Base-by-base conservation (phyloP, 2,329 filamentous ascomycete species). In the Ascochyta fabae region DNA sequence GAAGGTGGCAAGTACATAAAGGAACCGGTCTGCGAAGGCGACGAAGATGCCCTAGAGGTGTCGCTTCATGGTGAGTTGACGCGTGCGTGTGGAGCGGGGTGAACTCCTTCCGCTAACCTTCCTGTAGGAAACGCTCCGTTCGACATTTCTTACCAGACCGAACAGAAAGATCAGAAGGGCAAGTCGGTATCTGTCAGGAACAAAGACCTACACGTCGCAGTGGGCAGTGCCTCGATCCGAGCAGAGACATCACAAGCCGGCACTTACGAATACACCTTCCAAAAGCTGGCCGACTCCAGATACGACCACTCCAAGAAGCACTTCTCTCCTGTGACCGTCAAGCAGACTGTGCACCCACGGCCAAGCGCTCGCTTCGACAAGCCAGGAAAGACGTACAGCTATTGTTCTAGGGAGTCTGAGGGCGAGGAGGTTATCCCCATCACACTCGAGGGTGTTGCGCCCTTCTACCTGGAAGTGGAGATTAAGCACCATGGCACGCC, bases 321-420 rank as follows among this genome's bases (percentile, higher is more conserved):
- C 62, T 88, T 88, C 67, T 80, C 81, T 19, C 85, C 88, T 5
- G 74, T 97, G 31, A 80, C 85, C 12, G 80, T 99, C 29, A 86
- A 89, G 64, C 95, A 99, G 75, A 88, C 84, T 23, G 92, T 99
- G 45, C 89, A 96, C 68, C 84, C 91, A 13, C 90, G 89, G 55
- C 95, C 95, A 1, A 86, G 88, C 2, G 95, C 93, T 4, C 82
- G 84, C 5, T 99, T 99, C 71, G 83, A 84, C 55, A 91, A 91
- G 63, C 91, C 93, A 3, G 93, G 93, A 15, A 95, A 95, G 75
- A 93, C 91, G 0, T 97, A 97, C 81, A 96, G 95, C 73, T 96
- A 94, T 77, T 99, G 95, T 78, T 89, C 92, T 73, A 88, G 92
- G 43, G 91, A 96, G 67, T 85, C 89, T 46, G 86, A 86, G 49